A percentile compares a stretch with the other conserved stretches of the same genome.
Evolutionary conservation across 768 basidiomycete species (phyloP).

Genomic region (Coprinellus micaceus): DNA sequence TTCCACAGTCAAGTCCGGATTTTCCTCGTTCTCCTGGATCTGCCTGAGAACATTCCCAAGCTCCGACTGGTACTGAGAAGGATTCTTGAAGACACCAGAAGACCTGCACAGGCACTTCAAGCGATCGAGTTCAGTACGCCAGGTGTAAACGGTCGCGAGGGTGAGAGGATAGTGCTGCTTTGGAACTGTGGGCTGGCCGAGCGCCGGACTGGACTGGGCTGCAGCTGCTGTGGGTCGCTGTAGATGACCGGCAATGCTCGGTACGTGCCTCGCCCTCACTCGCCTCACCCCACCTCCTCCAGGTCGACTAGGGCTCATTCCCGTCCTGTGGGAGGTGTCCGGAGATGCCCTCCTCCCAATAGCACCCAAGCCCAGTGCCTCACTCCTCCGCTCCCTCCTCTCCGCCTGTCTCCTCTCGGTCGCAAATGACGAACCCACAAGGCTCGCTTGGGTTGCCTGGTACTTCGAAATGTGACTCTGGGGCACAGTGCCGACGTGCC

Average conservation of each 20-base stretch:
- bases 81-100: not conserved
- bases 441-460: too few species aligned
- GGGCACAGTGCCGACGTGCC: too few species aligned
- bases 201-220: too few species aligned
- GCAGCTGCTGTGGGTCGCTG: not conserved
- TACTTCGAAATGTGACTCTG: too few species aligned
- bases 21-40: slow-evolving; percentile 8
- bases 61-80: not conserved
- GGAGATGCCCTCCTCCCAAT: too few species aligned
- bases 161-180: not conserved
- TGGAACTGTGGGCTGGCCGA: not conserved
- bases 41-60: slow-evolving; percentile 1
- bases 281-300: not conserved
- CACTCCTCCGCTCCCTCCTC: too few species aligned
- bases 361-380: too few species aligned
- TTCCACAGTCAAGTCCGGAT: slow-evolving; percentile 15
- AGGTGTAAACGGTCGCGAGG: not conserved
- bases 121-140: not conserved
- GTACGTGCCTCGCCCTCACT: not conserved
- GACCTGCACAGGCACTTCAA: not conserved
- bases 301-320: not conserved
- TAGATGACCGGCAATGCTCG: not conserved
- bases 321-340: too few species aligned
- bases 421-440: too few species aligned
- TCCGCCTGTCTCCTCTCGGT: too few species aligned